Evolutionary conservation across 1,284 basidiomycete genomes (phyloP), one percentile per base, ranked within the genome.

Genomic region (Pyrrhoderma lamaoense): DNA sequence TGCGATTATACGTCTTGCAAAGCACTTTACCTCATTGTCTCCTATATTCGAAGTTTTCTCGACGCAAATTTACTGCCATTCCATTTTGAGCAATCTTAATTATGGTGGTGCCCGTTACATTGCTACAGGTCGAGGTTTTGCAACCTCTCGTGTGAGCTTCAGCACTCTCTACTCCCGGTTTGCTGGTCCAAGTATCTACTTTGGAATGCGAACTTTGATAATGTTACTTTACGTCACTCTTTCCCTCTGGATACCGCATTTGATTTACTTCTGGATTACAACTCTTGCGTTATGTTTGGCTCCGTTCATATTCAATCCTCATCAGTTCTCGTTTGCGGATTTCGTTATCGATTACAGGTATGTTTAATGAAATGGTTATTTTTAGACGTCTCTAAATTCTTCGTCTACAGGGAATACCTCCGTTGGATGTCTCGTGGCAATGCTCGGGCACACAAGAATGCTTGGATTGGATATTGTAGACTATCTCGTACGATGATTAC

Each of bases 371-470:
- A n/a, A n/a, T n/a, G n/a, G n/a, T n/a, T n/a, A 31, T 5, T 31
- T 31, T 5, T 31, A 31, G 27, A 31, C 11, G 11, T 11, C 27
- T 31, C 27, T 31, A 31, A 31, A 11, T 31, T 31, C 13, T 49
- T 18, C n/a, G 38, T 47, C 60, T 7, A 8, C 14, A 87, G 85
- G 62, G 93, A 97, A 71, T 96, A 93, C 74, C 71, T 97, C 59
- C 80, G 93, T 58, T 97, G 93, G 93, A 96, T 97, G 92, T 93
- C 85, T 47, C 82, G 93, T 57, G 93, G 93, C 54, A 97, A 97
- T 70, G 95, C 93, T 47, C 79, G 91, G 19, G 90, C 91, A n/a
- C 93, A 96, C 69, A 89, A 81, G 63, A 97, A 95, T 69, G 95
- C 93, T 3, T 97, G 93, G 93, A 94, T 96, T 58, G 93, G 93